These are phyloP conservation scores for Dalbergia oliveri DNA, from an alignment of 306 rosid genomes.

Conservation along the genomic window DNA sequence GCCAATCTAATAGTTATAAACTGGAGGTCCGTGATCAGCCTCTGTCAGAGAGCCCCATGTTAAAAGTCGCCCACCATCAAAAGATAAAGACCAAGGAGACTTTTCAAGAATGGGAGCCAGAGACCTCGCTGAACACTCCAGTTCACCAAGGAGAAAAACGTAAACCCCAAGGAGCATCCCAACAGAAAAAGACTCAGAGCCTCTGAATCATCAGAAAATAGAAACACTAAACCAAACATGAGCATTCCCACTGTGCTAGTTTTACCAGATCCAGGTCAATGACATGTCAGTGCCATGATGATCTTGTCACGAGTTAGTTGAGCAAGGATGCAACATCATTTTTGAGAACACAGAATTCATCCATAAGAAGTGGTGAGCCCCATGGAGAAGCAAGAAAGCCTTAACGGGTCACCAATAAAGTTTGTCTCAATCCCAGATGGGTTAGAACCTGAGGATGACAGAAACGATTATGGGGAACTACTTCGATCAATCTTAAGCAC, in stretches of 20 bases:
- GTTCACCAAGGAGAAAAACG: too few species aligned
- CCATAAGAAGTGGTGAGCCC: constrained; percentile 37
- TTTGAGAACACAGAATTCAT: constrained; percentile 45
- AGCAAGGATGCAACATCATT: constrained; percentile 44
- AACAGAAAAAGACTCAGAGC: too few species aligned
- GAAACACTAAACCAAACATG: too few species aligned
- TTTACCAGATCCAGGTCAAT: constrained; percentile 41
- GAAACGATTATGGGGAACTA: background rate
- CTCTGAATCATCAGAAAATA: too few species aligned
- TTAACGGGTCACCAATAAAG: background rate
- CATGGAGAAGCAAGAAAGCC: background rate
- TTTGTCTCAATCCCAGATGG: constrained; percentile 46
- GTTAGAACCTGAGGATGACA: constrained; percentile 38
- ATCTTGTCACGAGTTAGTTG: constrained; percentile 36
- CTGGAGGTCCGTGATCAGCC: too few species aligned
- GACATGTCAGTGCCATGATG: constrained; percentile 52
- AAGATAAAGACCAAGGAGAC: too few species aligned
- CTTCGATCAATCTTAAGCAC: background rate
- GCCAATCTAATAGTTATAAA: too few species aligned
- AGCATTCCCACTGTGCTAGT: constrained; percentile 41
- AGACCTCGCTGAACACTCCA: too few species aligned
- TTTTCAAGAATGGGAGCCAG: too few species aligned
- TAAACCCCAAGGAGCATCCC: too few species aligned
- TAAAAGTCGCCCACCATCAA: too few species aligned
- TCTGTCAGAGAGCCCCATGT: too few species aligned